These are phyloP conservation scores for Phytophthora rubi DNA, from an alignment of 352 stramenopile genomes.

Conservation along the genomic window DNA sequence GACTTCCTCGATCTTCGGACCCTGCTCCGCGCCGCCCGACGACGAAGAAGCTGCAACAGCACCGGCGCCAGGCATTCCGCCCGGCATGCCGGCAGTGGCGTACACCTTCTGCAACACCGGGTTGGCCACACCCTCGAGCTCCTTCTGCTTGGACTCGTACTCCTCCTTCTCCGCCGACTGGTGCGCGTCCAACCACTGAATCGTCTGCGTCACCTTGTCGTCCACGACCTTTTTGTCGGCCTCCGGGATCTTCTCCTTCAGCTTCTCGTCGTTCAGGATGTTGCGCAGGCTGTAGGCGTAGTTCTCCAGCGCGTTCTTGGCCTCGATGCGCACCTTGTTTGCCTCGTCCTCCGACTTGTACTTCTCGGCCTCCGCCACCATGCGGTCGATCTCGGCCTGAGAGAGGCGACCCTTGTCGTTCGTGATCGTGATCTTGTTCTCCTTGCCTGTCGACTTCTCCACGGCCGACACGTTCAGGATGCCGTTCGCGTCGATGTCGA, in stretches of 20 bases:
- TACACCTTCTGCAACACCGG: slow-evolving; percentile 82
- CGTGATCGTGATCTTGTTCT: slow-evolving; percentile 97
- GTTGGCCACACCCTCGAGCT: slow-evolving; percentile 81
- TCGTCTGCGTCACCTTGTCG: slow-evolving; percentile 94
- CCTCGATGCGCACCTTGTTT: slow-evolving; percentile 95
- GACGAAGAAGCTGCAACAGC: slow-evolving; percentile 33
- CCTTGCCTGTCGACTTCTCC: slow-evolving; percentile 95
- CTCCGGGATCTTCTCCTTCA: slow-evolving; percentile 92
- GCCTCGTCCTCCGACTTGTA: slow-evolving; percentile 97
- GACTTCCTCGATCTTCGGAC: slow-evolving; percentile 77
- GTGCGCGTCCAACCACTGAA: slow-evolving; percentile 97
- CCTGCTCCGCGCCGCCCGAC: slow-evolving; percentile 47
- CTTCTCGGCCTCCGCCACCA: slow-evolving; percentile 97
- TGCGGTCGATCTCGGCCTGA: slow-evolving; percentile 98
- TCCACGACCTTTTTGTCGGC: slow-evolving; percentile 83
- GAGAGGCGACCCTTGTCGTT: slow-evolving; percentile 97
- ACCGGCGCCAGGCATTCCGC: slow-evolving; percentile 30
- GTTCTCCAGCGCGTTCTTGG: slow-evolving; percentile 95
- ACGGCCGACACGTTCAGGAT: slow-evolving; percentile 94
- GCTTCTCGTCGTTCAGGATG: slow-evolving; percentile 92
- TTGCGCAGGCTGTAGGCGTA: slow-evolving; percentile 95
- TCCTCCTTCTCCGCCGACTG: slow-evolving; percentile 41
- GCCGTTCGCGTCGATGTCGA: slow-evolving; percentile 89
- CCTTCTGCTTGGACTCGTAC: slow-evolving; percentile 88
- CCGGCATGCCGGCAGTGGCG: slow-evolving; percentile 43